Base-by-base conservation (phyloP, 1,139 yeast species). In the Blastobotrys malaysiensis region DNA sequence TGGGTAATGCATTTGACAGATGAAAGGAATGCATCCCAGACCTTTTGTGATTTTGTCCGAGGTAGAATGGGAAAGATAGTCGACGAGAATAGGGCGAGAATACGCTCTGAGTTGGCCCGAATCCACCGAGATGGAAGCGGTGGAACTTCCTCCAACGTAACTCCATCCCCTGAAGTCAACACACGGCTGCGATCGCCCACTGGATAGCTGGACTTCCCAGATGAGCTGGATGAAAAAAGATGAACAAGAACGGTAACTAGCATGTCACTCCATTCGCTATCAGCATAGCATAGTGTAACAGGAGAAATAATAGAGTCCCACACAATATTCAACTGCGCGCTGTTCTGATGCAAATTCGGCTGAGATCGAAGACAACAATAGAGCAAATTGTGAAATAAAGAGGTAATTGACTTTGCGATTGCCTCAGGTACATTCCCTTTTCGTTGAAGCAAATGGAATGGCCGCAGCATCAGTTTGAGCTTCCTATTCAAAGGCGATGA, bases 121-220 rank as follows among this genome's bases (percentile, higher is more conserved):
- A 60, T 49, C 62, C 63, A 60, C 31, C 52, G 55, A 13, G 61
- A 50, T 9, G 63, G 59, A 44, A 61, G 53, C 1, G 58, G 14
- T 6, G 57, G 56, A 13, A 61, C 49, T 27, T 60, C 60, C 19
- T 52, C 55, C 43, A 59, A 39, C 1, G 43, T 16, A 16, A 52
- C 26, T 9, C 13, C 43, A 9, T 18, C 26, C 18, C 43, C 50
- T 11, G 45, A 13, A 13, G 39, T 13, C 48, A 16, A 24, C 47
- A 21, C 48, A 43, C 14, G 55, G 53, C 7, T 55, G 51, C 21
- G 50, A 22, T 31, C 39, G 16, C 39, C 39, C 14, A 31, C 39
- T 2, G 39, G 16, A 16, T 13, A 31, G 16, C n/a, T 31, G 16
- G 39, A 3, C 16, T 31, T 31, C 3, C 39, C 39, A 3, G 39